Evolutionary conservation across 768 basidiomycete species (phyloP), one percentile per base, ranked within the genome.

Genomic region (Cystobasidium tubakii): DNA sequence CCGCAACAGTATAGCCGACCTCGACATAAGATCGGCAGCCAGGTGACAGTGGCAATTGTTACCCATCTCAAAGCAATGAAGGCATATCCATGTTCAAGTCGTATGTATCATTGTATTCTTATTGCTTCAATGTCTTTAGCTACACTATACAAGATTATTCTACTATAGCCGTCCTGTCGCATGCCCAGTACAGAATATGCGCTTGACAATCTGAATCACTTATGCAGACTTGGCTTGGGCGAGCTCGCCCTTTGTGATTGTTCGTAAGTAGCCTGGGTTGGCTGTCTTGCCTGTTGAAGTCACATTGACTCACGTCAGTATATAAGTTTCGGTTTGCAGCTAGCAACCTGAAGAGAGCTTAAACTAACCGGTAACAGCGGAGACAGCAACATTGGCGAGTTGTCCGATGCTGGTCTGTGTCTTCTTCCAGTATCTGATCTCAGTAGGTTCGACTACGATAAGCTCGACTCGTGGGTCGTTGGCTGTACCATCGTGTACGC

Each of bases 341-440:
- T n/a, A n/a, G n/a, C n/a, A n/a, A n/a, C n/a, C n/a, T n/a, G n/a
- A n/a, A n/a, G n/a, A n/a, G n/a, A n/a, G n/a, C 23, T 7, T 7
- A 67, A 12, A 31, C 66, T 42, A 15, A 67, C 66, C 66, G 1
- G 86, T 86, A 27, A 87, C 82, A 0, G 87, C 85, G 62, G 85
- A 83, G 4, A 86, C 72, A 2, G 87, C 87, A 57, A 86, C 84
- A 62, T 92, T 86, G 9, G 87, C 81, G 0, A 86, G 84, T 54
- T 87, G 86, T 3, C 85, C 85, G 69, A 90, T 76, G 23, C 82
- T 79, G 17, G 86, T 85, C 75, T 87, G 86, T 39, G 85, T 89
- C 4, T 88, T 84, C 71, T 88, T 82, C 87, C 88, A 95, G 79
- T 91, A 94, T 67, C 88, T 85, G 76, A 96, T 89, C 83, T 71